These are phyloP conservation scores for Sporothrix brasiliensis DNA, from an alignment of 2,329 filamentous ascomycete species.

Conservation along the genomic window DNA sequence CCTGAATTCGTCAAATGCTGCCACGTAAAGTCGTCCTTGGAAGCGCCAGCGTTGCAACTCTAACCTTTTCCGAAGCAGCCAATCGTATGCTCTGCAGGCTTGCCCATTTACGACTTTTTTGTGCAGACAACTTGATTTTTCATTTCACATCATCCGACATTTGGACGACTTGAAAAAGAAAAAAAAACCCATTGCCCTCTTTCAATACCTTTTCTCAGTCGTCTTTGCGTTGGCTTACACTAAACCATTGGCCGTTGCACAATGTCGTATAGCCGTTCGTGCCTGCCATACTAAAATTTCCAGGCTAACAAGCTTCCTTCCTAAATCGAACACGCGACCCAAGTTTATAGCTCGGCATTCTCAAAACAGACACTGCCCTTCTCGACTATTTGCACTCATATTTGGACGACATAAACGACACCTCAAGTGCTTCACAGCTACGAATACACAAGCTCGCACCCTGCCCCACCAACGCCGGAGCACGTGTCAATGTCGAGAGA, in stretches of 20 bases:
- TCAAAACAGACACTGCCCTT: neutral
- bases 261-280: neutral
- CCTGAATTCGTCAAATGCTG: neutral
- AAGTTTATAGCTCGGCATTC: neutral
- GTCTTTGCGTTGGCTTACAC: neutral
- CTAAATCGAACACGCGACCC: neutral
- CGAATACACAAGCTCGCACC: neutral
- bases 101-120: slow-evolving; percentile 9
- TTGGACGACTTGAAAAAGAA: neutral
- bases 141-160: slow-evolving; percentile 3
- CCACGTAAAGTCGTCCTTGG: neutral
- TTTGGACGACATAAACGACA: neutral
- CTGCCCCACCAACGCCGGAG: neutral
- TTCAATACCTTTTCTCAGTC: neutral
- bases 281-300: slow-evolving; percentile 18
- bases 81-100: slow-evolving; percentile 19
- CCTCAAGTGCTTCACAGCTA: neutral
- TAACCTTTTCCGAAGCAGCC: neutral
- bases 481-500: slow-evolving; percentile 14
- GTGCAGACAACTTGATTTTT: neutral
- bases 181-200: too few relatives aligned
- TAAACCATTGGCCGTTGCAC: neutral
- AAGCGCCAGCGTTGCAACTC: neutral
- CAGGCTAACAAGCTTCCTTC: slow-evolving; percentile 20
- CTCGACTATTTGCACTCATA: neutral